These are phyloP conservation scores for Clarireedia paspali DNA, from an alignment of 2,329 filamentous ascomycete species.

Conservation along the genomic window DNA sequence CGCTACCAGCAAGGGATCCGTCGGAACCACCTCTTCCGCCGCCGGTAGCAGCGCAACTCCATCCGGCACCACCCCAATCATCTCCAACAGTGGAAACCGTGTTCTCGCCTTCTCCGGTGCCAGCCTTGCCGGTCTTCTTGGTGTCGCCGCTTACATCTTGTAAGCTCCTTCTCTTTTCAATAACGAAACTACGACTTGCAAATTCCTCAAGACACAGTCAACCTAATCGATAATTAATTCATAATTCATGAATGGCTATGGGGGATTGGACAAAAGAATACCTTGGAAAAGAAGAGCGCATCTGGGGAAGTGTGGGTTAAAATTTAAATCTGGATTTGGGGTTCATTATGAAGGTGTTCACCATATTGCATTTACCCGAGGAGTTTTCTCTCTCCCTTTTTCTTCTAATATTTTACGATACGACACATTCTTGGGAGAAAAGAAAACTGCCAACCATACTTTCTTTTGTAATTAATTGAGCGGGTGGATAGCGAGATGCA, in stretches of 20 bases:
- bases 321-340: background rate
- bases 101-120: slow-evolving; percentile 48
- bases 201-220: background rate
- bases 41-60: slow-evolving; percentile 20
- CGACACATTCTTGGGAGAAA: background rate
- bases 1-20: slow-evolving; percentile 20
- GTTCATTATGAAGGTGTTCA: background rate
- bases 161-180: slow-evolving; percentile 19
- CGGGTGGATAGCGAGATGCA: too few relatives aligned
- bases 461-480: too few relatives aligned
- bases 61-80: slow-evolving; percentile 31
- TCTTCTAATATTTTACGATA: background rate
- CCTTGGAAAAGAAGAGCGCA: too few relatives aligned
- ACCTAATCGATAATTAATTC: background rate
- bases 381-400: background rate
- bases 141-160: slow-evolving; percentile 42
- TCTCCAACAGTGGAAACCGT: slow-evolving; percentile 50
- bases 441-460: too few relatives aligned
- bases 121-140: slow-evolving; percentile 52
- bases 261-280: background rate
- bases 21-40: slow-evolving; percentile 20
- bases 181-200: background rate
- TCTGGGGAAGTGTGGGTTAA: background rate
- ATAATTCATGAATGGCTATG: background rate
- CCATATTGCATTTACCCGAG: too few relatives aligned